Evolutionary conservation across 768 basidiomycete genomes (phyloP).

Genomic region (Hypholoma fasciculare): DNA sequence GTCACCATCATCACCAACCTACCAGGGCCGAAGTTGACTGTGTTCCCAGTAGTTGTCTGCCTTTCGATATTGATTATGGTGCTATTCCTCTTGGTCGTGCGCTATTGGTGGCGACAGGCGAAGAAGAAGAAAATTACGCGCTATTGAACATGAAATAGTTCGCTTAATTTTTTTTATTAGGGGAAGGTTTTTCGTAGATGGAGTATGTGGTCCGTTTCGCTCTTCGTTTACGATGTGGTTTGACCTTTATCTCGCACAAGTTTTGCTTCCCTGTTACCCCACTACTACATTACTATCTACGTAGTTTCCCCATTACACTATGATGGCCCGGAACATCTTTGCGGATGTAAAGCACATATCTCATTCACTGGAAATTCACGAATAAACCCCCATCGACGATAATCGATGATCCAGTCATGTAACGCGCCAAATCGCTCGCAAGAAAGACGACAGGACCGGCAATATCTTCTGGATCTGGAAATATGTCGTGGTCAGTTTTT

Average conservation of each 20-base stretch:
- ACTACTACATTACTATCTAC: too few relatives aligned
- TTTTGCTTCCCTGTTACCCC: too few relatives aligned
- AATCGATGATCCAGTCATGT: slow-evolving; percentile 65
- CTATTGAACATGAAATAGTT: background rate
- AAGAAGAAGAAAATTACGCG: slow-evolving; percentile 33
- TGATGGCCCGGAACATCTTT: background rate
- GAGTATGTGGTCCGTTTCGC: too few relatives aligned
- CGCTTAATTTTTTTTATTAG: too few relatives aligned
- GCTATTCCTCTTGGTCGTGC: slow-evolving; percentile 46
- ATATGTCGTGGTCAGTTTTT: background rate
- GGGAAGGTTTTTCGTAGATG: too few relatives aligned
- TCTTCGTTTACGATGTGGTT: too few relatives aligned
- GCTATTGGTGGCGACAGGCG: slow-evolving; percentile 65
- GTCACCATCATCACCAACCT: slow-evolving; percentile 58
- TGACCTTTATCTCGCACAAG: too few relatives aligned
- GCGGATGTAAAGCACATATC: too few relatives aligned
- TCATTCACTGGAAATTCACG: slow-evolving; percentile 63
- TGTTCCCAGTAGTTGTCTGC: slow-evolving; percentile 57
- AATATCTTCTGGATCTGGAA: slow-evolving; percentile 62
- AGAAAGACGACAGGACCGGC: slow-evolving; percentile 77
- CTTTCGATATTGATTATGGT: slow-evolving; percentile 44
- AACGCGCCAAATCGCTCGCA: slow-evolving; percentile 68
- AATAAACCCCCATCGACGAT: slow-evolving; percentile 76
- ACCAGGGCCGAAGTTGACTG: slow-evolving; percentile 35
- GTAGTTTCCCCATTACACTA: background rate